Evolutionary conservation across 2,329 filamentous ascomycete species (phyloP), one percentile per base, ranked within the genome.

Genomic region (Penicillium crustosum): DNA sequence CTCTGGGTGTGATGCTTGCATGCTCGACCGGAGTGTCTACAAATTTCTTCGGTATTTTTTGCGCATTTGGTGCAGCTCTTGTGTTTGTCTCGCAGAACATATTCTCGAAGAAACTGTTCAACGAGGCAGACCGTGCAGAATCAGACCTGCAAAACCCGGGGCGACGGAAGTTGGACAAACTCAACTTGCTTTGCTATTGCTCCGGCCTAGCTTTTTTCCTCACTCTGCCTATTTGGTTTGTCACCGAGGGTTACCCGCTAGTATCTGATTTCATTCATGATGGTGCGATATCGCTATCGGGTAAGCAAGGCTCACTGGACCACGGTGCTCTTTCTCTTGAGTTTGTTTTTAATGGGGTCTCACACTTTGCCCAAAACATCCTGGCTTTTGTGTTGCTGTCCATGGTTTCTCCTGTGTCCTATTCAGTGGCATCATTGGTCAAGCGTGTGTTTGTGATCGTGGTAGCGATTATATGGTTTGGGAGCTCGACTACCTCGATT

Each of bases 31-130:
- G 92, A 70, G 93, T 96, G 67, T 89, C 86, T 23, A 93, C 90
- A 31, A 93, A 99, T 70, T 84, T 97, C 61, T 83, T 94, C 51
- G 94, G 94, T n/a, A 89, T 99, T 19, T 69, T 93, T 12, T 93
- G 93, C 69, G 93, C 94, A 4, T 88, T 99, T 38, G 80, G 91
- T 35, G 93, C 91, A n/a, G 91, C 94, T 8, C 80, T 97, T 55
- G 89, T 97, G 63, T 99, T 99, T 71, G 94, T 99, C 36, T 94
- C 92, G 0, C 94, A 99, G 72, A 99, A 99, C 72, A 99, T 99
- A 57, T 96, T 97, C 65, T 97, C 93, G 21, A 99, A 99, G 77
- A 91, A 91, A 64, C 86, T 99, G 10, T 99, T 99, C 81, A 99
- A 97, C 74, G 93, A 97, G 71, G 91, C 91, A 7, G 89, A 91